Evolutionary conservation across 768 basidiomycete species (phyloP).

Genomic region (Sarcomyxa edulis): DNA sequence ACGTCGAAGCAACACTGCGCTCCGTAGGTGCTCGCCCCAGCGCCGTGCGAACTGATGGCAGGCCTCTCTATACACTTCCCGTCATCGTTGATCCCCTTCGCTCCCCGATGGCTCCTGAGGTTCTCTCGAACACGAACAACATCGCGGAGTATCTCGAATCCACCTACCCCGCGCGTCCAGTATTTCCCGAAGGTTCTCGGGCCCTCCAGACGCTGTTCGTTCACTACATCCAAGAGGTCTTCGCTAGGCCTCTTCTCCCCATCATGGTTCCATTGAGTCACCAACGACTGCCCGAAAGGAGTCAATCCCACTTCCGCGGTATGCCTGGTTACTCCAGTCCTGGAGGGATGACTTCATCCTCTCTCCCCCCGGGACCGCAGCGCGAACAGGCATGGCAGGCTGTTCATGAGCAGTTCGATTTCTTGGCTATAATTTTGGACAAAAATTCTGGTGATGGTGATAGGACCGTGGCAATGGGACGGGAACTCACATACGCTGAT

Average conservation of each 20-base stretch:
- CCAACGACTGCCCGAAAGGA: constrained; percentile 50
- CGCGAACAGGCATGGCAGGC: constrained; percentile 61
- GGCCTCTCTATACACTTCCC: constrained; percentile 63
- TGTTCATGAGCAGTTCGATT: constrained; percentile 63
- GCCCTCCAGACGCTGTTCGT: constrained; percentile 68
- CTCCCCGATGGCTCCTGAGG: constrained; percentile 37
- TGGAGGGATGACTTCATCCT: constrained; percentile 10
- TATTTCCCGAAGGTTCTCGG: constrained; percentile 66
- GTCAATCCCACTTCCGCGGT: constrained; percentile 44
- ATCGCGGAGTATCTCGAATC: constrained; percentile 74
- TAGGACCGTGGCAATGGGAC: constrained; percentile 59
- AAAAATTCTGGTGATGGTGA: constrained; percentile 63
- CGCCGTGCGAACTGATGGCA: constrained; percentile 46
- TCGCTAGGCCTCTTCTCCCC: constrained; percentile 59
- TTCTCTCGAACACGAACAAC: constrained; percentile 52
- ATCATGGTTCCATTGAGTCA: constrained; percentile 70
- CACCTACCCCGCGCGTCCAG: constrained; percentile 61
- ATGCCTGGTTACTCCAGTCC: constrained; percentile 8
- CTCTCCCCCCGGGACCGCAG: constrained; percentile 31
- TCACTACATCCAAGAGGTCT: constrained; percentile 61
- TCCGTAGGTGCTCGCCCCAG: constrained; percentile 58
- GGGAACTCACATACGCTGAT: constrained; percentile 66
- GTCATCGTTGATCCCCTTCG: constrained; percentile 58
- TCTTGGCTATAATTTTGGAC: constrained; percentile 59
- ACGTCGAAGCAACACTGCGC: constrained; percentile 58